Evolutionary conservation across 441 rosid species (phyloP).

Genomic region (Syzygium malaccense): DNA sequence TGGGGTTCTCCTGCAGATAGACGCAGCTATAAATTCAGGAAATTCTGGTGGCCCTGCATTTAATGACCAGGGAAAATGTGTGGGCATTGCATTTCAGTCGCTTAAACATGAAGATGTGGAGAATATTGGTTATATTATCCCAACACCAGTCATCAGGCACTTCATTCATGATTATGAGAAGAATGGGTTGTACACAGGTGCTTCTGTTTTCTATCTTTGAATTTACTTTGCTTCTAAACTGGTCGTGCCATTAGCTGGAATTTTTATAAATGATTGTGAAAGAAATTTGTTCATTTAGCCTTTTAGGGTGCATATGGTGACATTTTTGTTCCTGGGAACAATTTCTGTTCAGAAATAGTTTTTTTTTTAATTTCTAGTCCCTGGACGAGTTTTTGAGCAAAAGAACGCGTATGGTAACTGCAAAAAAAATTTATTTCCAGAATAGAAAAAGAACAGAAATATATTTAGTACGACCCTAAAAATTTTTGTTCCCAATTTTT

Average conservation of each 20-base stretch:
- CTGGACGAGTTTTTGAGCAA: no score
- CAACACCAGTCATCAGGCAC: conserved; percentile 89
- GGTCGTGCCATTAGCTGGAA: neutral
- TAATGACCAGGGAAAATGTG: conserved; percentile 79
- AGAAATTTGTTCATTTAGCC: neutral
- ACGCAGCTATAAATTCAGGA: conserved; percentile 97
- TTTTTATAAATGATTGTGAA: neutral
- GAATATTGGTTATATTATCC: conserved; percentile 92
- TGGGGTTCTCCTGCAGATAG: conserved; percentile 38
- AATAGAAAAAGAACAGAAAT: no score
- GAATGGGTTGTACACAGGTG: conserved; percentile 85
- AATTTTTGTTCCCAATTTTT: no score
- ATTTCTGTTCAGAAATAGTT: no score
- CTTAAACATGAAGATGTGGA: conserved; percentile 94
- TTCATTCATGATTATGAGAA: conserved; percentile 87
- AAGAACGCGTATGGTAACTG: no score
- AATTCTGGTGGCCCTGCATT: conserved; percentile 98
- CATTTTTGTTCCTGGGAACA: no score
- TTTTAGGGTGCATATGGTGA: neutral
- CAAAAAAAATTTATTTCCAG: no score
- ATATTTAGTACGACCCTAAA: no score
- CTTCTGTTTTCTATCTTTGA: neutral
- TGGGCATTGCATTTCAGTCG: conserved; percentile 97
- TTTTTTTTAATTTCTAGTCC: no score
- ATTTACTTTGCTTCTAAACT: neutral